Conservation (phyloP, 257 asterid species). For the Coffea canephora region DNA sequence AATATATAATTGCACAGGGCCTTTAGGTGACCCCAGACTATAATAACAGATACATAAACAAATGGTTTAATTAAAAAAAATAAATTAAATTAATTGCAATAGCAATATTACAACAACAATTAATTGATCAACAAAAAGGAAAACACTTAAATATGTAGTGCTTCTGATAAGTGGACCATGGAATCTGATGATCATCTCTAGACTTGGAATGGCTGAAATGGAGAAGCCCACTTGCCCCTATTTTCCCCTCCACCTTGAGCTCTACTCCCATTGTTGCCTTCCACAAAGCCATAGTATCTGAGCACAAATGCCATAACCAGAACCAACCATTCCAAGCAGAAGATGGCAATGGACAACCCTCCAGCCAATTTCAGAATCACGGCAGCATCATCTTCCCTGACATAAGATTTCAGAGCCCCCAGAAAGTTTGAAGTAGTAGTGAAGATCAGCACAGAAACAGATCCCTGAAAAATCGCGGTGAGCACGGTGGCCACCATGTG, state of each 20-base stretch:
- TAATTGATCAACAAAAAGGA: background rate
- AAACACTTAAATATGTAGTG: background rate
- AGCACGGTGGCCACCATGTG: constrained; percentile 41
- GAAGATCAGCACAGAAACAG: constrained; percentile 37
- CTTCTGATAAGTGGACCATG: constrained; percentile 8
- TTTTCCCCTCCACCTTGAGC: constrained; percentile 24
- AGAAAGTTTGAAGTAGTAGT: constrained; percentile 27
- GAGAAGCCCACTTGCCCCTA: constrained; percentile 20
- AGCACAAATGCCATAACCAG: constrained; percentile 38
- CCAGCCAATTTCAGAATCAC: constrained; percentile 37
- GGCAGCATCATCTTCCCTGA: constrained; percentile 30
- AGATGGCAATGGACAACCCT: constrained; percentile 31
- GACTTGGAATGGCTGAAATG: constrained; percentile 35
- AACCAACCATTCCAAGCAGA: constrained; percentile 38
- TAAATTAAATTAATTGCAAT: background rate
- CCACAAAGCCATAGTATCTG: constrained; percentile 35
- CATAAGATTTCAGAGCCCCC: constrained; percentile 27
- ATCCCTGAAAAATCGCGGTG: constrained; percentile 45
- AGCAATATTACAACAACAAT: background rate
- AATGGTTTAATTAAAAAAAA: constrained; percentile 2
- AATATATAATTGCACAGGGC: background rate
- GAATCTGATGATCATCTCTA: constrained; percentile 1
- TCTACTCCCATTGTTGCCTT: constrained; percentile 23
- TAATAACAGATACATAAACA: too few relatives aligned
- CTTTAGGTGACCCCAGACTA: background rate